Evolutionary conservation across 2,329 filamentous ascomycete genomes (phyloP).

Genomic region (Huntiella bhutanensis): DNA sequence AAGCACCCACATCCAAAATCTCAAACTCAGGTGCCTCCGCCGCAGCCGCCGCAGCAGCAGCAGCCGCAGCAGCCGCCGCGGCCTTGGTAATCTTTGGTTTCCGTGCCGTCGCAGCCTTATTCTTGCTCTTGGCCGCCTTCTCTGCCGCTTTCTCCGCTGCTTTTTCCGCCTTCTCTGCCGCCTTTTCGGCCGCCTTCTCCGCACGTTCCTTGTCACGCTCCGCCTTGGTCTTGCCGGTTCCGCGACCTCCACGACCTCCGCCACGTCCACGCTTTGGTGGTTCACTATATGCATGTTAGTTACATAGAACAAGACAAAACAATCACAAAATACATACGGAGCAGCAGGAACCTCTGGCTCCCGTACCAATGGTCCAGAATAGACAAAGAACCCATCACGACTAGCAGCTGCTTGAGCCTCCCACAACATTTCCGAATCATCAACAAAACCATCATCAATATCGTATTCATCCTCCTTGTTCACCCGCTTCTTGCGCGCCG

Average conservation of each 20-base stretch:
- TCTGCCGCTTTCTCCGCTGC: conserved; percentile 7
- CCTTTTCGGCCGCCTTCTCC: conserved; percentile 11
- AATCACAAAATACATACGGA: conserved; percentile 24
- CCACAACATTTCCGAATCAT: conserved; percentile 89
- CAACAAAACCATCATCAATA: conserved; percentile 66
- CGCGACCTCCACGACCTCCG: conserved; percentile 13
- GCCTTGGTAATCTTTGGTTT: conserved; percentile 11
- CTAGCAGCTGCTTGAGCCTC: conserved; percentile 87
- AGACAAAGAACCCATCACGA: conserved; percentile 95
- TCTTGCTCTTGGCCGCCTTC: conserved; percentile 7
- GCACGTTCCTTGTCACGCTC: conserved; percentile 10
- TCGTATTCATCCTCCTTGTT: conserved; percentile 72
- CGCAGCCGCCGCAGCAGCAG: conserved; percentile 1
- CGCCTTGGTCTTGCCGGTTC: conserved; percentile 10
- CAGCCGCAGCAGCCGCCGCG: conserved; percentile 6
- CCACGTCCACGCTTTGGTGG: conserved; percentile 50
- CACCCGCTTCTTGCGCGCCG: conserved; percentile 58
- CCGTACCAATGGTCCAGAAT: conserved; percentile 75
- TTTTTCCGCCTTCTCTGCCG: conserved; percentile 10
- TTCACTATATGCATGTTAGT: conserved; percentile 32
- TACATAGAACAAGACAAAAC: conserved; percentile 7
- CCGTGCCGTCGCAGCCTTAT: conserved; percentile 5
- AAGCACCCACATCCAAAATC: conserved; percentile 11
- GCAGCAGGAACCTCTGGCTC: conserved; percentile 58
- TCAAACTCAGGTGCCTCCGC: conserved; percentile 7